Evolutionary conservation across 129 eudicot genomes (phyloP).

Genomic region (Sambucus nigra): DNA sequence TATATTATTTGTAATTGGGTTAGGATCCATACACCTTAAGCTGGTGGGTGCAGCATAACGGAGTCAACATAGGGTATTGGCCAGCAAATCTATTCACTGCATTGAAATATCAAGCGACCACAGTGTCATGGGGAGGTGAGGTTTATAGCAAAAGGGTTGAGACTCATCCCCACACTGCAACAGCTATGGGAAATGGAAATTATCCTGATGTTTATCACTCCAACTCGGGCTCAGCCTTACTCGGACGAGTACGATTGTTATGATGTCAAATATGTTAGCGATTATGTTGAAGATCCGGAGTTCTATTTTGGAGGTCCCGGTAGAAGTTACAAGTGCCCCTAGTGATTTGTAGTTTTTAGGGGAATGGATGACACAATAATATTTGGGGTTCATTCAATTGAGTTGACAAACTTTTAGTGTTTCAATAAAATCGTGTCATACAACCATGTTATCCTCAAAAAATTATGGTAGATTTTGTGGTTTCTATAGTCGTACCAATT

Average conservation of each 20-base stretch:
- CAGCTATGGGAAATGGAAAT: slow-evolving; percentile 44
- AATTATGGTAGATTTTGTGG: too few relatives aligned
- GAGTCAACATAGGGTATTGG: slow-evolving; percentile 65
- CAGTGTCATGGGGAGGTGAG: slow-evolving; percentile 70
- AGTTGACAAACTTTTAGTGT: too few relatives aligned
- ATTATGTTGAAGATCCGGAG: slow-evolving; percentile 58
- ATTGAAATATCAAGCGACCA: slow-evolving; percentile 27
- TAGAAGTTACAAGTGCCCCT: slow-evolving; percentile 38
- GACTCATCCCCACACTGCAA: slow-evolving; percentile 47
- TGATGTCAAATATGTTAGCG: slow-evolving; percentile 20
- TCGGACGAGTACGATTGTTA: slow-evolving; percentile 60
- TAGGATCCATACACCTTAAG: slow-evolving; percentile 46
- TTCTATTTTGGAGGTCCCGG: slow-evolving; percentile 82
- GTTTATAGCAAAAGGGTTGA: slow-evolving; percentile 51
- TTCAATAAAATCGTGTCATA: too few relatives aligned
- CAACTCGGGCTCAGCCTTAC: slow-evolving; percentile 29
- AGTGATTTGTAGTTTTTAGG: too few relatives aligned
- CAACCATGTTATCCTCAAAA: too few relatives aligned
- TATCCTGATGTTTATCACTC: slow-evolving; percentile 22
- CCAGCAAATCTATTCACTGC: slow-evolving; percentile 43
- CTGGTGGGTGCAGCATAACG: slow-evolving; percentile 63
- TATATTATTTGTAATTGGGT: too few relatives aligned
- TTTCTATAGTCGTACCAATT: too few relatives aligned
- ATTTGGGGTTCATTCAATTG: too few relatives aligned
- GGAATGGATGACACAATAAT: too few relatives aligned